Evolutionary conservation across 257 asterid genomes (phyloP).

Genomic region (Solanum etuberosum): DNA sequence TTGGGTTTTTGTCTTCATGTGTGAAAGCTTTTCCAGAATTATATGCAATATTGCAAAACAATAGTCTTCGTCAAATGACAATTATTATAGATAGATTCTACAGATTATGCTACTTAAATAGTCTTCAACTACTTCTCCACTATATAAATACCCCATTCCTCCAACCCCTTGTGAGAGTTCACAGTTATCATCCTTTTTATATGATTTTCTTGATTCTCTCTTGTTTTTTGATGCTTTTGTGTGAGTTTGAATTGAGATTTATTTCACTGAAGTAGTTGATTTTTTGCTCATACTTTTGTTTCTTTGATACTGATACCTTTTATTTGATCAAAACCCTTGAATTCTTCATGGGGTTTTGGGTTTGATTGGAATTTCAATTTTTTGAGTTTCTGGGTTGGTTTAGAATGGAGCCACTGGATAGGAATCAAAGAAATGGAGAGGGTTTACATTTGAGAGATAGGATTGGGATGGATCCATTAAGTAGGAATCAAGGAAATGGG

Average conservation of each 20-base stretch:
- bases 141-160: not conserved
- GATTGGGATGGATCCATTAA: slow-evolving; percentile 14
- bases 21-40: not conserved
- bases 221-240: not conserved
- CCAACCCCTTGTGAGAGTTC: not conserved
- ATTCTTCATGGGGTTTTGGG: not conserved
- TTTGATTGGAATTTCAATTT: not conserved
- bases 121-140: not conserved
- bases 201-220: not conserved
- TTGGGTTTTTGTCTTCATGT: not conserved
- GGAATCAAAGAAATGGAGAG: not conserved
- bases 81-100: not conserved
- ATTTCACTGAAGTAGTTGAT: not conserved
- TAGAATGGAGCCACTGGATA: slow-evolving; percentile 3
- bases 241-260: not conserved
- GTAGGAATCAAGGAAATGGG: not conserved
- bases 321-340: not conserved
- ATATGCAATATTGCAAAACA: not conserved
- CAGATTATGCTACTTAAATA: not conserved
- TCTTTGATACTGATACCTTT: not conserved
- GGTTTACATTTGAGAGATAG: not conserved
- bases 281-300: not conserved
- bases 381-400: not conserved
- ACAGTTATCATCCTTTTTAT: not conserved
- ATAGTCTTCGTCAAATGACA: not conserved